Evolutionary conservation across 148 eudicot species (phyloP).

Genomic region (Salicornia ramosissima): DNA sequence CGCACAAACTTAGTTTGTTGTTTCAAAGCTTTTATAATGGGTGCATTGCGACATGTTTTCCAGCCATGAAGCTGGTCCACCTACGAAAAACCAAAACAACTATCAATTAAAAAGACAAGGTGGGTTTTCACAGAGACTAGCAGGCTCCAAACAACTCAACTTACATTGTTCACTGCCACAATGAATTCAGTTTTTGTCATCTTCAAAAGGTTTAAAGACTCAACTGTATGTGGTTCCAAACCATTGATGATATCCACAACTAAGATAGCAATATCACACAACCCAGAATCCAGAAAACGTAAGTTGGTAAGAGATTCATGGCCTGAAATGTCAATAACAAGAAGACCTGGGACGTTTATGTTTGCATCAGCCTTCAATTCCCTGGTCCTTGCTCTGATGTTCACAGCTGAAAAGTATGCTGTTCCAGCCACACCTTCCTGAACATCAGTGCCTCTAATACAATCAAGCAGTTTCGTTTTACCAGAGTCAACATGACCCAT

Average conservation of each 20-base stretch:
- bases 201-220: conserved; percentile 83
- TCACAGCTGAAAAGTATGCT: conserved; percentile 73
- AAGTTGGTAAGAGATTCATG: conserved; percentile 85
- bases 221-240: conserved; percentile 88
- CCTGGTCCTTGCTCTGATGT: conserved; percentile 70
- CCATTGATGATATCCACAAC: conserved; percentile 98
- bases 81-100: conserved; percentile 30
- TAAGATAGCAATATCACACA: conserved; percentile 90
- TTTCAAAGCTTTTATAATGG: conserved; percentile 72
- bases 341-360: conserved; percentile 82
- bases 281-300: conserved; percentile 84
- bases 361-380: conserved; percentile 80
- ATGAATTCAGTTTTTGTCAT: conserved; percentile 88
- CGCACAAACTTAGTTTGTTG: conserved; percentile 75
- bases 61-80: conserved; percentile 90
- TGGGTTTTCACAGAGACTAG: neutral
- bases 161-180: conserved; percentile 88
- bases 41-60: conserved; percentile 73
- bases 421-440: conserved; percentile 96
- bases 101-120: conserved; percentile 3
- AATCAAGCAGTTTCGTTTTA: conserved; percentile 75
- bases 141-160: neutral
- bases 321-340: conserved; percentile 93
- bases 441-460: conserved; percentile 77
- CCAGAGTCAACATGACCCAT: conserved; percentile 93